Base-by-base conservation (phyloP, 257 asterid genomes). In the Solanum bulbocastanum region DNA sequence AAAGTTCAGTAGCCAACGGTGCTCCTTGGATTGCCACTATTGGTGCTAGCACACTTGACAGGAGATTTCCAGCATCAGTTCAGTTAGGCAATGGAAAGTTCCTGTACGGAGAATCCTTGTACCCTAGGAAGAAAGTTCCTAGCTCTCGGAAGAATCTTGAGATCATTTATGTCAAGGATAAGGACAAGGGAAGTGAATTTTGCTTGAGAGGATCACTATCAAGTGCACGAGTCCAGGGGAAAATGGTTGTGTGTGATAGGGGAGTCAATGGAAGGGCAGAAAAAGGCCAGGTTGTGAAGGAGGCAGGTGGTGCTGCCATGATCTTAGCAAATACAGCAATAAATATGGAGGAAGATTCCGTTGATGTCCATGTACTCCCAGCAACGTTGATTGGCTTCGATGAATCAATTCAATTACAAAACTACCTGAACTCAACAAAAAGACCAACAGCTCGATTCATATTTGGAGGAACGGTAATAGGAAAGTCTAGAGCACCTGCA, bases 11-110 rank as follows among this genome's bases (percentile, higher is more conserved):
- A 16, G 95, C 96, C 23, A 96, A 96, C 20, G 97, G 92, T 88
- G 98, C 99, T 89, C 98, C 99, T 9, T 96, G 98, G 99, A 93
- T 95, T 56, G 91, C 95, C 22, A 96, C 99, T 32, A 84, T 96
- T 16, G 98, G 99, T 15, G 98, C 98, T 40, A 92, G 99, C 91
- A 93, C 98, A 4, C 98, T 96, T 32, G 94, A 95, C 89, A 37
- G 99, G 46, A 90, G 89, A 83, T 96, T 96, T 86, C 98, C 98
- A 3, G 98, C 98, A 4, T 62, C 93, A 13, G 97, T 94, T 86
- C 93, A 91, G 81, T 92, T 96, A 14, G 92, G 94, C 5, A 95
- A 94, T 6, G 91, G 97, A 89, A 94, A 93, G 60, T 82, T 68
- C 86, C 87, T 95, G 2, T 94, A 94, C 42, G 99, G 99, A 49